Evolutionary conservation across 345 rosid genomes (phyloP).

Genomic region (Populus tremula): DNA sequence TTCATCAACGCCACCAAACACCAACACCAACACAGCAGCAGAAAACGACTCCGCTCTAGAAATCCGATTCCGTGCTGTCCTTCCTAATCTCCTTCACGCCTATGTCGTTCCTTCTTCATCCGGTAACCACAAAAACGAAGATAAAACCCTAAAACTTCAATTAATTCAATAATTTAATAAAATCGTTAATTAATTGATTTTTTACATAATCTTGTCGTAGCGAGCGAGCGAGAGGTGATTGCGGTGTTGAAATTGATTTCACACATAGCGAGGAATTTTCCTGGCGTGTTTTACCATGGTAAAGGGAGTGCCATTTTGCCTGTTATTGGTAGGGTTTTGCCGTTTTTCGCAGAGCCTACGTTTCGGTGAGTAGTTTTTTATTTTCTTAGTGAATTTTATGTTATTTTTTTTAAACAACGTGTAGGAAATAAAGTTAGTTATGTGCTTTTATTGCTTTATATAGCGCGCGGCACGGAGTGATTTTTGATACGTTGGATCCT

Average conservation of each 20-base stretch:
- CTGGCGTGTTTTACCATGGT: slow-evolving; percentile 87
- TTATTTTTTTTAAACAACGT: neutral
- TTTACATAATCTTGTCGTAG: slow-evolving; percentile 35
- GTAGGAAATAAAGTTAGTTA: neutral
- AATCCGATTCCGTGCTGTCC: slow-evolving; percentile 66
- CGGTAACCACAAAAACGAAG: slow-evolving; percentile 32
- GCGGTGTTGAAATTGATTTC: slow-evolving; percentile 84
- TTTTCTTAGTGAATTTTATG: neutral
- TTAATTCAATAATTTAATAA: neutral
- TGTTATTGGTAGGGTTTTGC: slow-evolving; percentile 69
- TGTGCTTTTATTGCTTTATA: neutral
- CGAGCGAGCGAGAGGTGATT: slow-evolving; percentile 71
- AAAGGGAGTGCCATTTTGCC: slow-evolving; percentile 65
- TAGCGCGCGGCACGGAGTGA: slow-evolving; percentile 65
- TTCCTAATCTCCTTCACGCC: slow-evolving; percentile 70
- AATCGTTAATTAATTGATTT: neutral
- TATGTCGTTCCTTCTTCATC: slow-evolving; percentile 73
- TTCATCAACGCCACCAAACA: slow-evolving; percentile 50
- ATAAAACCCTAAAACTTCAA: neutral
- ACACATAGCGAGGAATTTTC: slow-evolving; percentile 64
- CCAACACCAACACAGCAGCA: slow-evolving; percentile 19
- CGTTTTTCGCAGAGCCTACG: slow-evolving; percentile 77
- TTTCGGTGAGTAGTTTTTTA: slow-evolving; percentile 49
- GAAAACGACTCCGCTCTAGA: slow-evolving; percentile 53
- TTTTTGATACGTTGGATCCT: slow-evolving; percentile 77